A percentile compares a stretch with the other conserved stretches of the same genome.
phyloP scores from a whole-genome alignment of 345 rosid species.

The Sisymbrium altissimum region DNA sequence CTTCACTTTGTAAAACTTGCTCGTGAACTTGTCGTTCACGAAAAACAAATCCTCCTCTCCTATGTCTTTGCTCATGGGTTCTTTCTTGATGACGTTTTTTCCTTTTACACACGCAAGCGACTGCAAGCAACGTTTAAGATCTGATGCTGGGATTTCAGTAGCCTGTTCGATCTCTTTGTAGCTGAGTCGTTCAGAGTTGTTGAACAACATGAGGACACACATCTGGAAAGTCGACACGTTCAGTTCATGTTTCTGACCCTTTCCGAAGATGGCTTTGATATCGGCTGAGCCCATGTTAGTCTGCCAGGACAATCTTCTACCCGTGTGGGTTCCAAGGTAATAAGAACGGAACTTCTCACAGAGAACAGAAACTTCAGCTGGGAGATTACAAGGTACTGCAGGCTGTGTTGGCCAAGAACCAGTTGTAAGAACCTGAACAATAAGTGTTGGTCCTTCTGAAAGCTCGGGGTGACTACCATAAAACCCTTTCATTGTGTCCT shows the following conservation, averaged over 20 bases:
- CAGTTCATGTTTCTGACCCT: slow-evolving; percentile 97
- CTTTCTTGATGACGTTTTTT: slow-evolving; percentile 89
- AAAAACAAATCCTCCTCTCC: slow-evolving; percentile 80
- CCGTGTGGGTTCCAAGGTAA: slow-evolving; percentile 96
- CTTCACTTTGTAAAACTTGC: slow-evolving; percentile 96
- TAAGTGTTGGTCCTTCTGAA: slow-evolving; percentile 79
- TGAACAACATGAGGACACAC: slow-evolving; percentile 94
- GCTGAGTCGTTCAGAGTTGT: slow-evolving; percentile 74
- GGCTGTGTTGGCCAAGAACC: slow-evolving; percentile 99
- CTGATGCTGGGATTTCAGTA: slow-evolving; percentile 78
- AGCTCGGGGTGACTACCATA: slow-evolving; percentile 69
- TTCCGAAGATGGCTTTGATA: slow-evolving; percentile 81
- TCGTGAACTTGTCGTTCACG: slow-evolving; percentile 86
- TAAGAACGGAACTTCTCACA: slow-evolving; percentile 93
- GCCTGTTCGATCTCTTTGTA: slow-evolving; percentile 96
- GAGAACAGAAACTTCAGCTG: slow-evolving; percentile 75
- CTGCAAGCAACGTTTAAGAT: slow-evolving; percentile 89
- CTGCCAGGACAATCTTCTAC: slow-evolving; percentile 95
- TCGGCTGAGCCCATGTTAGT: slow-evolving; percentile 99
- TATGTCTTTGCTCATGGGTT: slow-evolving; percentile 96
- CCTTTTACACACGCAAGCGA: slow-evolving; percentile 93
- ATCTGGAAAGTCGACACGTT: slow-evolving; percentile 97
- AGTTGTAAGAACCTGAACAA: slow-evolving; percentile 91
- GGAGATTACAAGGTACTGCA: slow-evolving; percentile 77
- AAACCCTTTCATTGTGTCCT: slow-evolving; percentile 89